Base-by-base conservation (phyloP, 106 monocot species). In the Dioscorea dumetorum region DNA sequence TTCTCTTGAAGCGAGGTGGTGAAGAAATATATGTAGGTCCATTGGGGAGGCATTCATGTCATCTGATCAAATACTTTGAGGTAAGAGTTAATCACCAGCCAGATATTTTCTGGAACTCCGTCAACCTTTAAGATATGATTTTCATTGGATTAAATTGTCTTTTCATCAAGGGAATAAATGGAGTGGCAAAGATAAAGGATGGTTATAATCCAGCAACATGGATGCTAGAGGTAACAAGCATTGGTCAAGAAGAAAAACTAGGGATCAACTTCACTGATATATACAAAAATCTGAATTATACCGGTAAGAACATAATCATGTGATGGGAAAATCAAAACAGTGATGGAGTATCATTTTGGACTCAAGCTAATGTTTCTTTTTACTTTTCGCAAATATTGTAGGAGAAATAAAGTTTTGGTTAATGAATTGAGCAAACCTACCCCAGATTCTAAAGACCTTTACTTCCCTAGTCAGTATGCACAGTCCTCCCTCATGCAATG, bases 11-110 rank as follows among this genome's bases (percentile, higher is more conserved):
- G 59, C 63, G 77, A 32, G 85, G 81, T 18, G 85, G 85, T 15
- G 81, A 85, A 74, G 85, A 85, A 58, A 81, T 85, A 61, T 85
- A 85, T 60, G 84, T 80, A 2, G 84, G 84, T 34, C 84, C 84
- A 15, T 15, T 85, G 21, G 84, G 84, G 4, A 70, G 63, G 32
- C 52, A 80, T 18, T 85, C 80, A 22, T 77, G 50, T 19, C 51
- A 80, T 16, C 63, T 85, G 32, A 80, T 85, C 33, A 71, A 74
- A 12, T 80, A 80, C 66, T 77, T 85, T 77, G 80, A 85, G 84
- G 84, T 84, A 50, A 66, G 57, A 23, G 8, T 13, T 52, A 59
- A 22, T 32, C 32, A 48, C 7, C 21, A 33, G 17, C 12, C 12
- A 64, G 17, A 20, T 33, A 41, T 41, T 41, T 41, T 4, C 48